These are phyloP conservation scores for Syzygium aromaticum DNA, from an alignment of 345 rosid genomes.

Conservation along the genomic window DNA sequence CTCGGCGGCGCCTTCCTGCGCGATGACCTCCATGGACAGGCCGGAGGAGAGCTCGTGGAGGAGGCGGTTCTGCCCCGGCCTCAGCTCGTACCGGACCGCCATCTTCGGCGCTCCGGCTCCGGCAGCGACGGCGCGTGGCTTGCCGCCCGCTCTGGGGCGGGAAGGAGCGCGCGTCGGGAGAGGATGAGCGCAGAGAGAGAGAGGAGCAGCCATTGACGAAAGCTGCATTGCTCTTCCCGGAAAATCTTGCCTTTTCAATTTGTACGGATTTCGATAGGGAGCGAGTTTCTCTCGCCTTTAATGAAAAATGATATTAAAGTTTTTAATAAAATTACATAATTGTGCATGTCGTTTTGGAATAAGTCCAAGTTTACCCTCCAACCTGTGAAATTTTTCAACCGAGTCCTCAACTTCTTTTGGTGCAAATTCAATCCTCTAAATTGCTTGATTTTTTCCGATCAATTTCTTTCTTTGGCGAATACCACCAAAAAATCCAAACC, in stretches of 20 bases:
- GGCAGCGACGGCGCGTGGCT: not conserved
- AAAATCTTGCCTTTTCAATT: not conserved
- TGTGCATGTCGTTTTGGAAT: not conserved
- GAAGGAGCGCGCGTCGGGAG: not conserved
- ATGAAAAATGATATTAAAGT: not conserved
- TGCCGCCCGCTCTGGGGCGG: not conserved
- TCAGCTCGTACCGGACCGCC: conserved; percentile 42
- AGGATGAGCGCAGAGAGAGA: not conserved
- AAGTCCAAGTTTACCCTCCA: not conserved
- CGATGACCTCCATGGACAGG: conserved; percentile 71
- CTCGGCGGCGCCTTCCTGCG: conserved; percentile 30
- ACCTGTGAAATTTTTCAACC: not conserved
- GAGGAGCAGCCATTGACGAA: conserved; percentile 6
- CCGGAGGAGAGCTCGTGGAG: conserved; percentile 80
- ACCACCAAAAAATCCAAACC: too few relatives aligned
- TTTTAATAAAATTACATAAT: not conserved
- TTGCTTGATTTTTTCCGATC: not conserved
- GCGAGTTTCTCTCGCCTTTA: not conserved
- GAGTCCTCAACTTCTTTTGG: not conserved
- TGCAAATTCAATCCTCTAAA: not conserved
- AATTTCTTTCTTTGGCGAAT: not conserved
- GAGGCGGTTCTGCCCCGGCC: conserved; percentile 59
- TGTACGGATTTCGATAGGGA: not conserved
- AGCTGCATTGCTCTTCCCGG: not conserved
- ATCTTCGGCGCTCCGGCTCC: conserved; percentile 26